Conservation (phyloP, 2,329 filamentous ascomycete species). For the Aureobasidium sp. region DNA sequence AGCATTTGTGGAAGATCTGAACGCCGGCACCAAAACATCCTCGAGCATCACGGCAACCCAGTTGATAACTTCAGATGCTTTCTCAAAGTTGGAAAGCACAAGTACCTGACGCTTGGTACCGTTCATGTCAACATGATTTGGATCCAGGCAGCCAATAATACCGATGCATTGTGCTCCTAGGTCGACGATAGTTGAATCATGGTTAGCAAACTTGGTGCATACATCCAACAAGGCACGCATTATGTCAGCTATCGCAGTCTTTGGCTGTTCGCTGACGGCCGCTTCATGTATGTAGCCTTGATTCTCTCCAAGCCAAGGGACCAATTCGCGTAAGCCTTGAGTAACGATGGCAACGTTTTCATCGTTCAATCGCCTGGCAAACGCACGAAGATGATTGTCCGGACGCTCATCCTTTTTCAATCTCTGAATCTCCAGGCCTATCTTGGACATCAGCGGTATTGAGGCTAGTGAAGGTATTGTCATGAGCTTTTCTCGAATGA, state of each 20-base stretch:
- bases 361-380: constrained; percentile 66
- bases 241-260: constrained; percentile 63
- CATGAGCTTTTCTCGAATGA: constrained; percentile 61
- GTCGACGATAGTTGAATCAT: constrained; percentile 58
- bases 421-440: constrained; percentile 58
- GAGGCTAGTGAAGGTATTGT: constrained; percentile 71
- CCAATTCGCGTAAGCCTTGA: constrained; percentile 71
- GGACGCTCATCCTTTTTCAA: constrained; percentile 61
- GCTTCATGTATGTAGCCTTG: constrained; percentile 74
- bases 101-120: constrained; percentile 77
- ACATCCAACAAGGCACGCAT: constrained; percentile 78
- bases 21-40: constrained; percentile 82
- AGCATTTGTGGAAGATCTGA: constrained; percentile 82
- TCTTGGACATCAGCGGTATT: constrained; percentile 61
- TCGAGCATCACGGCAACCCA: constrained; percentile 83
- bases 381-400: constrained; percentile 61
- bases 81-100: constrained; percentile 78
- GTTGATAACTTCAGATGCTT: constrained; percentile 68
- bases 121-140: constrained; percentile 76
- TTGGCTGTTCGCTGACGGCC: constrained; percentile 75
- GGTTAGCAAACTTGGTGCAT: constrained; percentile 68
- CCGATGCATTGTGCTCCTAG: constrained; percentile 79
- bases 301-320: constrained; percentile 62
- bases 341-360: constrained; percentile 82
- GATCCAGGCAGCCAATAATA: constrained; percentile 82